phyloP scores from a whole-genome alignment of 306 rosid genomes.

The Pterocarpus santalinus region DNA sequence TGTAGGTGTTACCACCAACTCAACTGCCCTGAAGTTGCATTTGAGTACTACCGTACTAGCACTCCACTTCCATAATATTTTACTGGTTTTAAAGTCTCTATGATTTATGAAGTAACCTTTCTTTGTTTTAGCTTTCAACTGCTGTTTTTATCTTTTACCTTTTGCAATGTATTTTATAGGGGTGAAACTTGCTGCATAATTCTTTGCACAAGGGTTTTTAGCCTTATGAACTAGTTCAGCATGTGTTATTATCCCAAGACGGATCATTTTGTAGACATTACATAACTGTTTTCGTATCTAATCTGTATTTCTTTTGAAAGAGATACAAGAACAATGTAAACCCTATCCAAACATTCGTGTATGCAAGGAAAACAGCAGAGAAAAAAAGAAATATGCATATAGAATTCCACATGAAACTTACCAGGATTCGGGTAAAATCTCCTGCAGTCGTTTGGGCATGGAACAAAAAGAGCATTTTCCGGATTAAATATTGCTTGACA shows the following conservation, averaged over 20 bases:
- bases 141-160: neutral
- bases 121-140: constrained; percentile 2
- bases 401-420: constrained; percentile 46
- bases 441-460: constrained; percentile 82
- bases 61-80: neutral
- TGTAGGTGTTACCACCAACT: constrained; percentile 6
- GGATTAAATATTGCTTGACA: constrained; percentile 81
- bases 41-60: neutral
- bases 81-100: neutral
- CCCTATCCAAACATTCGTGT: neutral
- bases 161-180: neutral
- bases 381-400: neutral
- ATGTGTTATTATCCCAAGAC: constrained; percentile 6
- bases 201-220: neutral
- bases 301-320: no score
- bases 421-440: constrained; percentile 89
- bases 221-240: neutral
- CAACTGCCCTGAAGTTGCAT: neutral
- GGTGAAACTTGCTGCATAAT: neutral
- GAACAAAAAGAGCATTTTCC: constrained; percentile 70
- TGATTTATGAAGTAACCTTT: neutral
- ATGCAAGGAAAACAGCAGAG: constrained; percentile 15
- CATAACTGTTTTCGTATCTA: neutral
- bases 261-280: neutral
- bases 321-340: neutral